These are phyloP conservation scores for Symmetrospora coprosmae DNA, from an alignment of 768 basidiomycete species.

Conservation along the genomic window DNA sequence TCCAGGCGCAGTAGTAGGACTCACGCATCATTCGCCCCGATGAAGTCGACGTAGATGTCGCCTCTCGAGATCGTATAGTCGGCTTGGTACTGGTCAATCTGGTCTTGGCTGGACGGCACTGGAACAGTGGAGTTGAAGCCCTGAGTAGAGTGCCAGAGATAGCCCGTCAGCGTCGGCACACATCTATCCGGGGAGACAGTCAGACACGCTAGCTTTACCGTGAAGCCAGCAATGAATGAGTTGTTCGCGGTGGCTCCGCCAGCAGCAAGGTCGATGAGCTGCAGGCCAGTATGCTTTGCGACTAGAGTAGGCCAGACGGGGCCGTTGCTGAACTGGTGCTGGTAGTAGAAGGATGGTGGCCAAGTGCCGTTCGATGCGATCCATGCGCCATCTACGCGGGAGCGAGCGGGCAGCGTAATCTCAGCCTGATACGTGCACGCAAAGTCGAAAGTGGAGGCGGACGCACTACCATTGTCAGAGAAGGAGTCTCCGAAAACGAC, in stretches of 20 bases:
- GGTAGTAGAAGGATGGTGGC: not conserved
- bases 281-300: not conserved
- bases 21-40: slow-evolving; percentile 2
- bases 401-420: not conserved
- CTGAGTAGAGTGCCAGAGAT: not conserved
- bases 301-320: not conserved
- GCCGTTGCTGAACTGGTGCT: slow-evolving; percentile 5
- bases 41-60: not conserved
- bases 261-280: not conserved
- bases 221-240: not conserved
- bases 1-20: no score
- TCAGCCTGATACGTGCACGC: not conserved
- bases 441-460: not conserved
- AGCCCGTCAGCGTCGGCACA: not conserved
- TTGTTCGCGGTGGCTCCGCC: slow-evolving; percentile 14
- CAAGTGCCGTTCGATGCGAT: not conserved
- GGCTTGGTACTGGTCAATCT: not conserved
- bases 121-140: not conserved
- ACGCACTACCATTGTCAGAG: slow-evolving; percentile 1
- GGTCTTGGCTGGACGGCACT: not conserved
- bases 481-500: slow-evolving; percentile 20
- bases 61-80: not conserved
- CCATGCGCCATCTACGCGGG: slow-evolving; percentile 10
- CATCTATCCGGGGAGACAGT: no score
- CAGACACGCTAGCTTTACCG: not conserved